Evolutionary conservation across 805 yeast genomes (phyloP), one percentile per base, ranked within the genome.

Genomic region (Kluyveromyces nonfermentans): DNA sequence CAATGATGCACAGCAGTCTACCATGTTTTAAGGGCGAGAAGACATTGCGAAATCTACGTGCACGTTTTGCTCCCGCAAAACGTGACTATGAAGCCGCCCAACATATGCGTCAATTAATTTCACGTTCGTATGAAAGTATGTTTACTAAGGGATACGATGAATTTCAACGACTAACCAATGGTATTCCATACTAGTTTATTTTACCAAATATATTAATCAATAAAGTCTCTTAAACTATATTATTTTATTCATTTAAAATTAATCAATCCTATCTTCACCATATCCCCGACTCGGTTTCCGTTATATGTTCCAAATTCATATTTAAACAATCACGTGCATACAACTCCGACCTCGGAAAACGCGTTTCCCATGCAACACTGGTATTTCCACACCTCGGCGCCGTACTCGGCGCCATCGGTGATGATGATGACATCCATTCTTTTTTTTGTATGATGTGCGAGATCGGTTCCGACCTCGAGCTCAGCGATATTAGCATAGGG

Each of bases 101-200:
- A 31, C 77, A 72, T 52, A 83, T 93, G 79, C 74, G 85, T 50
- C 74, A 78, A 1, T 73, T 93, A 65, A 81, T 93, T 49, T 73
- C 71, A 50, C 84, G 82, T 67, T 80, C 94, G 46, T 83, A 79
- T 63, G 97, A 90, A 63, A 84, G 95, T 65, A 68, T 78, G 55
- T 87, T 82, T 57, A 93, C 98, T 31, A 85, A 82, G 59, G 97
- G 96, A 17, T 93, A 93, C 64, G 99, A 93, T 60, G 97, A 89
- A 68, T 93, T 93, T 78, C 99, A 93, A 67, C 73, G 95, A 56
- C 63, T 93, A 52, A 93, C 98, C 32, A 93, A 93, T 57, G 99
- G 99, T 46, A 93, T 93, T 62, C 98, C 98, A 15, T 90, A 89
- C 58, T 89, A 55, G 30, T 3, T 25, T 14, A n/a, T n/a, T n/a